Evolutionary conservation across 441 rosid genomes (phyloP).

Genomic region (Erodium trifolium): DNA sequence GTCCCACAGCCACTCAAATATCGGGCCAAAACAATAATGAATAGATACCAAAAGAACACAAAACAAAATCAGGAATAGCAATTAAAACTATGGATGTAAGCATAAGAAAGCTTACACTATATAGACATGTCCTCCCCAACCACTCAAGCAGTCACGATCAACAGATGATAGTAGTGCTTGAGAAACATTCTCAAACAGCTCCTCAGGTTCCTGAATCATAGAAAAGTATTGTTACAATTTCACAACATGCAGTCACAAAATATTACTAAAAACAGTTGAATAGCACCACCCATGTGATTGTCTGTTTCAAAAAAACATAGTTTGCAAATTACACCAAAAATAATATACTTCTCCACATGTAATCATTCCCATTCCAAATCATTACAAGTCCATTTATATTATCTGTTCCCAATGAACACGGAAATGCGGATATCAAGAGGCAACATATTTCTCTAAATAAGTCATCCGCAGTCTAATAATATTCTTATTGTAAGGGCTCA

Average conservation of each 20-base stretch:
- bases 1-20: background rate
- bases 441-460: background rate
- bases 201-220: constrained; percentile 70
- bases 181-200: constrained; percentile 72
- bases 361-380: background rate
- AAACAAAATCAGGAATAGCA: background rate
- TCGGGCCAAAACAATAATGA: background rate
- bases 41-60: background rate
- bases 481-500: background rate
- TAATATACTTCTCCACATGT: no score
- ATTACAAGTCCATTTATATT: background rate
- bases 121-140: constrained; percentile 97
- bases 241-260: background rate
- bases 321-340: no score
- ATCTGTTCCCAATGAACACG: background rate
- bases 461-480: background rate
- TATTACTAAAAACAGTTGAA: background rate
- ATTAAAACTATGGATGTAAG: background rate
- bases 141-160: constrained; percentile 91
- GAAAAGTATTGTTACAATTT: background rate
- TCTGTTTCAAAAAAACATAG: no score
- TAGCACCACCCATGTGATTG: no score
- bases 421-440: background rate
- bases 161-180: constrained; percentile 88
- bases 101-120: constrained; percentile 61